Percentiles rank a stretch among this genome's conserved stretches.
Conservation (phyloP, 148 eudicot genomes). For the Silene latifolia region DNA sequence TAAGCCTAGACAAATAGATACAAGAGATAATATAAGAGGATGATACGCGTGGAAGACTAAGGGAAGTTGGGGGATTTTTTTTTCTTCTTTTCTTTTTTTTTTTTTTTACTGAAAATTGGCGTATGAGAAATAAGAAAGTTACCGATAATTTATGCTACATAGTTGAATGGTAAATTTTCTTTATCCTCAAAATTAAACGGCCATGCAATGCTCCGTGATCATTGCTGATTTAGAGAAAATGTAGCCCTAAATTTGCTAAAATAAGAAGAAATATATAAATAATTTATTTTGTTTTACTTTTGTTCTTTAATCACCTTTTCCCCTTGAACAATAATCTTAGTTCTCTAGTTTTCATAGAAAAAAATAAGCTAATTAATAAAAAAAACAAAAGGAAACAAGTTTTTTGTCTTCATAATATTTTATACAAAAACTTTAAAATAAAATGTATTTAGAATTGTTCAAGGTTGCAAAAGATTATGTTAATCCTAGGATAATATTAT, state of each 20-base stretch:
- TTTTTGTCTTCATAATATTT: background rate
- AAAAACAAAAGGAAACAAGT: background rate
- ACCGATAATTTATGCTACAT: background rate
- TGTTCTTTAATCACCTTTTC: background rate
- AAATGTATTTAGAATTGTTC: background rate
- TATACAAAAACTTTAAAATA: too few species aligned
- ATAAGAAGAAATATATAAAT: background rate
- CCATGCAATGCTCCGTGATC: background rate
- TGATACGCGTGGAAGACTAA: too few species aligned
- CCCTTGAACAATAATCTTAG: background rate
- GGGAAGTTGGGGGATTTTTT: too few species aligned
- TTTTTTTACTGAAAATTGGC: too few species aligned
- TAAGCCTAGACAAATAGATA: too few species aligned
- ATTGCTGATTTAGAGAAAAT: constrained; percentile 1
- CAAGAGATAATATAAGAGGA: too few species aligned
- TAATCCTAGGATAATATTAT: background rate
- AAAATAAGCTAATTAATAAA: background rate
- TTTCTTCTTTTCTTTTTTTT: too few species aligned
- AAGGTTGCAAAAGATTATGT: background rate
- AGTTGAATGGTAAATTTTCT: background rate
- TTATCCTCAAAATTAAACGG: constrained; percentile 2
- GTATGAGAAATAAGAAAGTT: background rate
- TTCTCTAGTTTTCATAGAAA: background rate
- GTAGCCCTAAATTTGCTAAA: constrained; percentile 11
- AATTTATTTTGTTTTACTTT: constrained; percentile 11